phyloP scores from a whole-genome alignment of 805 yeast genomes.

The Kodamaea lidongshanica region DNA sequence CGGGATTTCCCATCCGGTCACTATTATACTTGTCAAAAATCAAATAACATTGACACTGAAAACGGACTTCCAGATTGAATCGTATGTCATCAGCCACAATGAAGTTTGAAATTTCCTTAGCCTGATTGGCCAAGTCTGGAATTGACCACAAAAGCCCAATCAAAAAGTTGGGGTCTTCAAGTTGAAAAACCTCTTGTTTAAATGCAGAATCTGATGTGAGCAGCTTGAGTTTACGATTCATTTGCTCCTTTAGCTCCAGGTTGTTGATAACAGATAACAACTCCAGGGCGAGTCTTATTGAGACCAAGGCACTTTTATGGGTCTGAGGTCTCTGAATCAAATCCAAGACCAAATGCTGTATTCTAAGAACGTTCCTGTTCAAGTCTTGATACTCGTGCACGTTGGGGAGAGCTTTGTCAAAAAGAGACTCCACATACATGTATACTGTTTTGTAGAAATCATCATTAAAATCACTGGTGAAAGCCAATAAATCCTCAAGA shows the following conservation, averaged over 20 bases:
- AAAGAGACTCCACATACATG: conserved; percentile 24
- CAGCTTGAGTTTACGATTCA: neutral
- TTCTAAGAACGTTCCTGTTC: conserved; percentile 22
- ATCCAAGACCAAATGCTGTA: conserved; percentile 14
- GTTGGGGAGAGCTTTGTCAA: conserved; percentile 21
- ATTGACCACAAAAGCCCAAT: conserved; percentile 21
- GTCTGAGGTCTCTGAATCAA: neutral
- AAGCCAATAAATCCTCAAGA: conserved; percentile 11
- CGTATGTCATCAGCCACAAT: conserved; percentile 17
- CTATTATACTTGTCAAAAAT: too few relatives aligned
- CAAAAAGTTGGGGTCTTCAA: conserved; percentile 11
- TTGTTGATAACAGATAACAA: conserved; percentile 13
- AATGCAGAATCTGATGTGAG: conserved; percentile 1
- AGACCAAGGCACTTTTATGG: neutral
- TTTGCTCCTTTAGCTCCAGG: conserved; percentile 2
- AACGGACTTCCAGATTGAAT: conserved; percentile 16
- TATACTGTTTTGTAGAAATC: conserved; percentile 17
- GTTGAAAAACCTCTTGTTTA: conserved; percentile 4
- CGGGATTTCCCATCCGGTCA: too few relatives aligned
- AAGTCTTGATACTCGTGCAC: conserved; percentile 31
- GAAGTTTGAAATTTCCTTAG: conserved; percentile 11
- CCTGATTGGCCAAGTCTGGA: conserved; percentile 15
- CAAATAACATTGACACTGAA: too few relatives aligned
- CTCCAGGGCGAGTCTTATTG: conserved; percentile 21
- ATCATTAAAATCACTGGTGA: conserved; percentile 12